phyloP scores from a whole-genome alignment of 1,139 yeast species.

The Blastobotrys ciferrii region DNA sequence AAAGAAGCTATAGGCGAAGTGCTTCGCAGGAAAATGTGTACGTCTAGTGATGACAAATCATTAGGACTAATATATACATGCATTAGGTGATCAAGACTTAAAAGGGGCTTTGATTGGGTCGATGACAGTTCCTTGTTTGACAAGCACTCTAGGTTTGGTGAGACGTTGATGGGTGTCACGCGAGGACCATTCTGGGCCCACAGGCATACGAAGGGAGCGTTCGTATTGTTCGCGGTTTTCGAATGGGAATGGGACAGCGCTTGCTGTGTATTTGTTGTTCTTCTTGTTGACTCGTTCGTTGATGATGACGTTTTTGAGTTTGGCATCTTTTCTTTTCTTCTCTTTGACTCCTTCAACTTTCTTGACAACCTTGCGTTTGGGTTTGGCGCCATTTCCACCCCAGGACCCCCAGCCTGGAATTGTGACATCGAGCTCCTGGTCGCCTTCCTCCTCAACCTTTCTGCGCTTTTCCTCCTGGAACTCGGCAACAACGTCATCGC shows the following conservation, averaged over 20 bases:
- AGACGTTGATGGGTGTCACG: constrained; percentile 81
- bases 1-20: no score
- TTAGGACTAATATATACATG: not conserved
- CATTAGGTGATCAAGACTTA: constrained; percentile 17
- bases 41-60: no score
- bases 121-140: constrained; percentile 85
- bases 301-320: constrained; percentile 76
- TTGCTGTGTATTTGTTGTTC: constrained; percentile 78
- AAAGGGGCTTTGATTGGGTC: constrained; percentile 84
- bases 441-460: constrained; percentile 76
- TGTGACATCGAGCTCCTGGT: constrained; percentile 78
- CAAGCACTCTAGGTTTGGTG: constrained; percentile 83
- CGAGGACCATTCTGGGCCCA: constrained; percentile 96
- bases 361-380: constrained; percentile 54
- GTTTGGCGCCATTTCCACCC: constrained; percentile 40
- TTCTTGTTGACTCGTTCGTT: constrained; percentile 85
- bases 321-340: constrained; percentile 74
- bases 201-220: constrained; percentile 89
- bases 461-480: constrained; percentile 71
- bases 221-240: constrained; percentile 94
- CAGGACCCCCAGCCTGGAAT: constrained; percentile 84
- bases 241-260: constrained; percentile 88
- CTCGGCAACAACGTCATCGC: constrained; percentile 85
- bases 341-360: constrained; percentile 70
- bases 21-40: no score